Evolutionary conservation across 2,329 filamentous ascomycete genomes (phyloP).

Genomic region (Westerdykella aurantiaca): DNA sequence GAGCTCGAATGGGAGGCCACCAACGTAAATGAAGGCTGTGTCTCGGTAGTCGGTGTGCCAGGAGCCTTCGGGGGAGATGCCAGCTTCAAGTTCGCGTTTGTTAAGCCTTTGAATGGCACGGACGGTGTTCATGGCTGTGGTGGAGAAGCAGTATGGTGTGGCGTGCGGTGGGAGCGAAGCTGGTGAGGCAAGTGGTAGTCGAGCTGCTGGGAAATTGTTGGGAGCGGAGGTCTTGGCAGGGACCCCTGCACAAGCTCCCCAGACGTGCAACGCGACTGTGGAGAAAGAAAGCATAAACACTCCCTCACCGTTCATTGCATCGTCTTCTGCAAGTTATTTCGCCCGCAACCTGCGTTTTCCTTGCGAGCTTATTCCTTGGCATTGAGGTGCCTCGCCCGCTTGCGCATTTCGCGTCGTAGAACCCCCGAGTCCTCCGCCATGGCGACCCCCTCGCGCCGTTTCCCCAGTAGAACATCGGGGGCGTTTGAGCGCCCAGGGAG

Average conservation of each 20-base stretch:
- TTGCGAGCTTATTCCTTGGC: too few relatives aligned
- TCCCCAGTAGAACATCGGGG: conserved; percentile 18
- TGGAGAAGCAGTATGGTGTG: conserved; percentile 1
- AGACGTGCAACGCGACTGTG: neutral
- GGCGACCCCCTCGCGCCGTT: conserved; percentile 27
- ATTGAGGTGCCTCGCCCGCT: too few relatives aligned
- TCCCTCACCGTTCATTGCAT: neutral
- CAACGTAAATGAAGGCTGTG: conserved; percentile 94
- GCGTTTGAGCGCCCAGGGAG: conserved; percentile 36
- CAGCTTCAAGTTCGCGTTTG: conserved; percentile 86
- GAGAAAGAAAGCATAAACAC: conserved; percentile 1
- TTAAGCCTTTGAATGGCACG: conserved; percentile 89
- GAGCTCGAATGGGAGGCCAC: conserved; percentile 84
- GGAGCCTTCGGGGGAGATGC: conserved; percentile 76
- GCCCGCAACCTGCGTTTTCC: too few relatives aligned
- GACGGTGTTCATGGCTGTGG: conserved; percentile 76
- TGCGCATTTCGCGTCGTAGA: too few relatives aligned
- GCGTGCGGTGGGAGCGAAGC: conserved; percentile 1
- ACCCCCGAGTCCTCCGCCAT: conserved; percentile 20
- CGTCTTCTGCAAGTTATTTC: too few relatives aligned
- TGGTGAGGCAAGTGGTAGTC: neutral
- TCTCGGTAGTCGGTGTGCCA: conserved; percentile 98
- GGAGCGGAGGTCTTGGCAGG: conserved; percentile 23
- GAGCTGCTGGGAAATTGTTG: neutral
- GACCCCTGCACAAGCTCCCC: conserved; percentile 27